Evolutionary conservation across 495 filamentous ascomycete species (phyloP).

Genomic region (Penicillium canescens): DNA sequence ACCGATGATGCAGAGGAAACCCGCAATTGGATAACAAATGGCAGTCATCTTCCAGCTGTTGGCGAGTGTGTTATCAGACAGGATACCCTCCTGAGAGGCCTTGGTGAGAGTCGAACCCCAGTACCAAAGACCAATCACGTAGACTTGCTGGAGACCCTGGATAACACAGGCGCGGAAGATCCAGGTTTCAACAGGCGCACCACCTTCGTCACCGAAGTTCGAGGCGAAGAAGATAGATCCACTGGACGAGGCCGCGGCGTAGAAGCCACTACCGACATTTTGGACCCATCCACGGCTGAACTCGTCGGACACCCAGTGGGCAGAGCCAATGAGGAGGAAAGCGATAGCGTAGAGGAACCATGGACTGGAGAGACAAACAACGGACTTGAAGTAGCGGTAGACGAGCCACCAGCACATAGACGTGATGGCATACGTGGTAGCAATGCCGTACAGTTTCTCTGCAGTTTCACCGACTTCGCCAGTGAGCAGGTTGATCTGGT

Average conservation of each 20-base stretch:
- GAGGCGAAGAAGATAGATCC: constrained; percentile 53
- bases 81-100: constrained; percentile 32
- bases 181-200: constrained; percentile 49
- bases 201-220: constrained; percentile 52
- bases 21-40: constrained; percentile 45
- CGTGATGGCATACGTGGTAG: constrained; percentile 61
- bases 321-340: constrained; percentile 65
- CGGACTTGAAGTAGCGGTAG: constrained; percentile 62
- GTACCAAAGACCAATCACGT: constrained; percentile 52
- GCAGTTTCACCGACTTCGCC: constrained; percentile 64
- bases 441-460: constrained; percentile 65
- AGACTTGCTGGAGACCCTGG: constrained; percentile 49
- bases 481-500: constrained; percentile 69
- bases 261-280: constrained; percentile 46
- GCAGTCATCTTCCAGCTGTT: constrained; percentile 50
- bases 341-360: constrained; percentile 66
- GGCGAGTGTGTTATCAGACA: constrained; percentile 30
- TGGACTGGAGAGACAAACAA: constrained; percentile 57
- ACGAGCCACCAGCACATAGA: constrained; percentile 66
- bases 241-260: constrained; percentile 48
- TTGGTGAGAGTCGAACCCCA: constrained; percentile 46
- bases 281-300: constrained; percentile 50
- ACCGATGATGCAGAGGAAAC: constrained; percentile 40
- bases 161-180: constrained; percentile 53
- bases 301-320: constrained; percentile 48